Evolutionary conservation across 768 basidiomycete species (phyloP), one percentile per base, ranked within the genome.

Genomic region (Vararia minispora): DNA sequence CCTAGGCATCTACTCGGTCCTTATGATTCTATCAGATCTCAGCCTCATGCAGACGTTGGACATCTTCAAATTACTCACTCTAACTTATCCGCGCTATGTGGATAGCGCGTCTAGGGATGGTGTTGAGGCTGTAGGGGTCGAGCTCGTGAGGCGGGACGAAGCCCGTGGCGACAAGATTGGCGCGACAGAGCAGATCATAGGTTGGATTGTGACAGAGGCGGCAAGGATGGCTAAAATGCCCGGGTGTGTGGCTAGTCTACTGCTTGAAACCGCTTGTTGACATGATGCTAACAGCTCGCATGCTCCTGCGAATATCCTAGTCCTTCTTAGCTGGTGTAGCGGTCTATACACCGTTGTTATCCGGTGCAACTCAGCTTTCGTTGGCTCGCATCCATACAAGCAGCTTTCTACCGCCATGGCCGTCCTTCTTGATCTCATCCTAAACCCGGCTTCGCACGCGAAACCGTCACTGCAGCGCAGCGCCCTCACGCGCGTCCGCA

Each of bases 11-110:
- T 36, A 28, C 42, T 24, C 23, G 22, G 26, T 28, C 35, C 39
- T 18, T 12, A 27, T 37, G 9, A 41, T 13, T 39, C n/a, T n/a
- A 24, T 39, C 45, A 87, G 84, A 78, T 50, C 59, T 85, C 37
- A 61, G 58, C 25, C 57, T 78, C 35, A 63, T 71, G 0, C 79
- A 83, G 52, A 64, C 62, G 14, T 48, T 79, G 58, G 86, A 87
- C 52, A 50, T 90, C 18, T 80, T 91, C 57, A 66, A 68, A 41
- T 62, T 90, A 4, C 59, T 91, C 34, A 81, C 79, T 2, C 60
- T 74, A 36, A 89, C 84, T 0, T 83, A 87, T 56, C 75, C 83
- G 12, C 74, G 80, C 49, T 90, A 90, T 64, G 62, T 74, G 30
- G 89, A 92, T 54, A 56, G 67, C 2, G 52, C 65, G 33, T 91